Conservation (phyloP, 768 basidiomycete genomes). For the Clathrus columnatus region DNA sequence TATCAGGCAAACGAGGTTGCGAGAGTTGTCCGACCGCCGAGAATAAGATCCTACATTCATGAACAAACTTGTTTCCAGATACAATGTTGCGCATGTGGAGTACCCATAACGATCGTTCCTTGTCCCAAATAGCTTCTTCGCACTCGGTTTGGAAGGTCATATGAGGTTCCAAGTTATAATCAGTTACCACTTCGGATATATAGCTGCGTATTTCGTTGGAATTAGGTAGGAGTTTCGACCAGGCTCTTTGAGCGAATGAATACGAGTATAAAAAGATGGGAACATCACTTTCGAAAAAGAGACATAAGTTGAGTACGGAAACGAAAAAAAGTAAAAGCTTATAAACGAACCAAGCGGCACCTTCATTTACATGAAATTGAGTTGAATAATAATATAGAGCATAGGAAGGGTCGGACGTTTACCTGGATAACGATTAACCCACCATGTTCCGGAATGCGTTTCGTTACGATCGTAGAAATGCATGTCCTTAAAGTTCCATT, state of each 20-base stretch:
- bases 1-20: slow-evolving; percentile 13
- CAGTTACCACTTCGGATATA: slow-evolving; percentile 9
- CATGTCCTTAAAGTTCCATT: slow-evolving; percentile 16
- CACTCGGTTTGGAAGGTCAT: slow-evolving; percentile 11
- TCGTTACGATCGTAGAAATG: slow-evolving; percentile 15
- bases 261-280: neutral
- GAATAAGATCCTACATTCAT: slow-evolving; percentile 17
- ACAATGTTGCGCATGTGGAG: slow-evolving; percentile 11
- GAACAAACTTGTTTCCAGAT: slow-evolving; percentile 7
- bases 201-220: slow-evolving; percentile 2
- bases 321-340: neutral
- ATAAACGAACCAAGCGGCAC: neutral
- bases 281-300: neutral
- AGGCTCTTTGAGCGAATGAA: slow-evolving; percentile 4
- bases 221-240: neutral
- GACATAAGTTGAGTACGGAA: neutral
- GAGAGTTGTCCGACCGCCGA: slow-evolving; percentile 15
- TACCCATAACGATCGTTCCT: slow-evolving; percentile 13
- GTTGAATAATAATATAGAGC: neutral
- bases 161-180: slow-evolving; percentile 13
- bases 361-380: neutral
- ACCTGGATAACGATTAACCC: slow-evolving; percentile 1
- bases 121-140: slow-evolving; percentile 12
- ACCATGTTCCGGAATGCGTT: slow-evolving; percentile 15
- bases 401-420: neutral